Conservation (phyloP, 805 yeast species). For the Grigorovia transvaalensis region DNA sequence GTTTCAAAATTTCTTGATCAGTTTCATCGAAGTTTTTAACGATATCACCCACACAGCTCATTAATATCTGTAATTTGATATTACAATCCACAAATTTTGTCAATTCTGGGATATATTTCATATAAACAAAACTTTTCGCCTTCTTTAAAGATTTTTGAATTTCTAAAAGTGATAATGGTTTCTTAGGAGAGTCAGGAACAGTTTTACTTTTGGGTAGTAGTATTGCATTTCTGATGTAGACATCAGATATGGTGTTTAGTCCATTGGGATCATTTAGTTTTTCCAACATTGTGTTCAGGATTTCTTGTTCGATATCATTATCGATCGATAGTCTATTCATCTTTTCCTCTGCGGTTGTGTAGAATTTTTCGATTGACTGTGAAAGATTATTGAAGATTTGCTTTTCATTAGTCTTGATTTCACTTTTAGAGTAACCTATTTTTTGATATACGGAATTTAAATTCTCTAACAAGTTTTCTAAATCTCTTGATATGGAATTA, state of each 20-base stretch:
- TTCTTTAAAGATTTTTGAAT: constrained; percentile 25
- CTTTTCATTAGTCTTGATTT: constrained; percentile 39
- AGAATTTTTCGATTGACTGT: constrained; percentile 37
- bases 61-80: constrained; percentile 12
- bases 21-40: not conserved
- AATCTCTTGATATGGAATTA: constrained; percentile 22
- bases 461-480: constrained; percentile 29
- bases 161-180: constrained; percentile 28
- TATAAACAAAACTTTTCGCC: constrained; percentile 26
- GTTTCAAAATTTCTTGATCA: constrained; percentile 2
- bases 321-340: constrained; percentile 24
- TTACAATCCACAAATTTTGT: constrained; percentile 15
- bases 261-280: constrained; percentile 31
- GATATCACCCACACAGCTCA: constrained; percentile 7
- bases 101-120: constrained; percentile 25
- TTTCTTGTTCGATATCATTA: constrained; percentile 21
- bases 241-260: constrained; percentile 32
- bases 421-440: constrained; percentile 46
- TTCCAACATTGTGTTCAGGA: constrained; percentile 25
- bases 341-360: constrained; percentile 30
- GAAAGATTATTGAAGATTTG: constrained; percentile 41
- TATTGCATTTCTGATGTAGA: constrained; percentile 32
- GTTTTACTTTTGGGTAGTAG: constrained; percentile 14
- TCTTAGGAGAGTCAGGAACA: constrained; percentile 25
- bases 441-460: constrained; percentile 39